Percentiles rank a stretch among this genome's conserved stretches.
Evolutionary conservation across 1,139 yeast species (phyloP).

Genomic region (Schizosaccharomyces versatilis): DNA sequence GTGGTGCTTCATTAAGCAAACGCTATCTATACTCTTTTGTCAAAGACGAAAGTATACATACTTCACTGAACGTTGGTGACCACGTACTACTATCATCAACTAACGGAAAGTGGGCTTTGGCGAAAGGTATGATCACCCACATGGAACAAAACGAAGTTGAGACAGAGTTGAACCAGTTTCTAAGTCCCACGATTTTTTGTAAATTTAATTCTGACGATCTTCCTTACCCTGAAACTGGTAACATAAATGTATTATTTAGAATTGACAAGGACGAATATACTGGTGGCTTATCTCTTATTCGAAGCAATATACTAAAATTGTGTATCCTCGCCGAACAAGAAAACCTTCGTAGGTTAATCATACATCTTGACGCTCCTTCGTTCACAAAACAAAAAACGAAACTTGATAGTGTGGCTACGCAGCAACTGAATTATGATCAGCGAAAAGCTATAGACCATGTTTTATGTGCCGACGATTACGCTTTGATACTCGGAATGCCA

Average conservation of each 20-base stretch:
- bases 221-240: too few relatives aligned
- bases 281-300: conserved; percentile 52
- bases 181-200: too few relatives aligned
- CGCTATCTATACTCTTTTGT: background rate
- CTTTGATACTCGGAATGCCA: conserved; percentile 85
- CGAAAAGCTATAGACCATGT: conserved; percentile 41
- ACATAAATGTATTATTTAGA: conserved; percentile 25
- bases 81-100: conserved; percentile 56
- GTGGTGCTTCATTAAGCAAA: too few relatives aligned
- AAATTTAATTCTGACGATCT: too few relatives aligned
- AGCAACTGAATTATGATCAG: conserved; percentile 45
- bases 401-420: background rate
- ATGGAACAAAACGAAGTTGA: conserved; percentile 19
- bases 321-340: background rate
- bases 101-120: conserved; percentile 50
- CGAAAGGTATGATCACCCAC: conserved; percentile 34
- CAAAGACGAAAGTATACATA: background rate
- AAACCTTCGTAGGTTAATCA: conserved; percentile 34
- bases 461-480: conserved; percentile 44
- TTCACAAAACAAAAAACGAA: conserved; percentile 13
- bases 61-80: conserved; percentile 16
- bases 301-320: conserved; percentile 29
- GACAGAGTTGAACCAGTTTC: too few relatives aligned
- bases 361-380: conserved; percentile 33
- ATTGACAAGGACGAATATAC: conserved; percentile 64